Conservation (phyloP, 2,329 filamentous ascomycete species). For the Penicillium aurantiogriseum region DNA sequence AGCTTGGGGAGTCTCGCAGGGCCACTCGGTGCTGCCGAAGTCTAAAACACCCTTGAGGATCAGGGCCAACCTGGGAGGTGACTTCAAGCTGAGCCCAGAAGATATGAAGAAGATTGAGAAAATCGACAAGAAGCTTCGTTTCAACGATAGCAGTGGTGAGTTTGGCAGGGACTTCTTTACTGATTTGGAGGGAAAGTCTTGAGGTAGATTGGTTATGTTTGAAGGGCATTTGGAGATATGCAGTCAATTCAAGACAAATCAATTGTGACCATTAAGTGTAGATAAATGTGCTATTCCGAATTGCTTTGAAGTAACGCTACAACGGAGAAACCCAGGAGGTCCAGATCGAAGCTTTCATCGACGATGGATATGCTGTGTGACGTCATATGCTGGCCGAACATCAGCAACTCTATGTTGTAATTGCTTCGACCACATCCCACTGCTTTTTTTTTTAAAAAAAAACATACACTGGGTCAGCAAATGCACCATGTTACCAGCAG, state of each 20-base stretch:
- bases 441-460: not conserved
- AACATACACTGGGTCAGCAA: not conserved
- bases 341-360: not conserved
- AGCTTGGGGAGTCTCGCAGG: constrained; percentile 56
- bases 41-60: constrained; percentile 48
- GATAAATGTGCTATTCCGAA: not conserved
- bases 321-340: not conserved
- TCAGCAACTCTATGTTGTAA: not conserved
- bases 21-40: constrained; percentile 55
- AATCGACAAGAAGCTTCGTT: constrained; percentile 61
- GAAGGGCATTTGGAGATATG: too few species aligned
- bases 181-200: constrained; percentile 58
- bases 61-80: constrained; percentile 45
- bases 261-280: too few species aligned
- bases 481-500: constrained; percentile 8
- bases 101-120: constrained; percentile 57
- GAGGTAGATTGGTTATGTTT: not conserved
- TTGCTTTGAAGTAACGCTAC: not conserved
- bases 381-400: not conserved
- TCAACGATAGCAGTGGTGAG: constrained; percentile 57
- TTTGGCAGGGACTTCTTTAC: constrained; percentile 61
- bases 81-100: constrained; percentile 58
- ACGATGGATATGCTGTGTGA: not conserved
- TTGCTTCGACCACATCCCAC: not conserved
- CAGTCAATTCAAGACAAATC: not conserved